These are phyloP conservation scores for Silene conica DNA, from an alignment of 148 eudicot species.

Conservation along the genomic window DNA sequence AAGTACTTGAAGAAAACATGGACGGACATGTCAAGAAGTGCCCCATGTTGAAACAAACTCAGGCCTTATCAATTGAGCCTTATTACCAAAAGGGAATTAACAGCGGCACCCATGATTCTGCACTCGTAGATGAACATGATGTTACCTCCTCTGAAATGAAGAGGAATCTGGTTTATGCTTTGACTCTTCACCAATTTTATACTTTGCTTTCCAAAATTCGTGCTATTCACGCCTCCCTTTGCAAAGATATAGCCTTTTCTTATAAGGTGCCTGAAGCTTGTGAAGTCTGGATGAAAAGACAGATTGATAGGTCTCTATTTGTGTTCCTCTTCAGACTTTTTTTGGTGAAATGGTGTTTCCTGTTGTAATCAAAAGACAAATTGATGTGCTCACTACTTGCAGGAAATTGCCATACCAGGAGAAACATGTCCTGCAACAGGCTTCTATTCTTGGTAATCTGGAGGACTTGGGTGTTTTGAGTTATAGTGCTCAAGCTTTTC, in stretches of 20 bases:
- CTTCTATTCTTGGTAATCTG: slow-evolving; percentile 85
- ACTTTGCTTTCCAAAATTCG: slow-evolving; percentile 52
- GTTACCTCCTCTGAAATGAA: slow-evolving; percentile 57
- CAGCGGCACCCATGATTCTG: slow-evolving; percentile 34
- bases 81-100: slow-evolving; percentile 70
- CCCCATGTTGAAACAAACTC: slow-evolving; percentile 59
- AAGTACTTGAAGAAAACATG: slow-evolving; percentile 63
- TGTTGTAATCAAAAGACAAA: not conserved
- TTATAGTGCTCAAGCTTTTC: slow-evolving; percentile 9
- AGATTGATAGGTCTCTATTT: slow-evolving; percentile 47
- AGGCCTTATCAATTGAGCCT: slow-evolving; percentile 45
- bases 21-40: slow-evolving; percentile 60
- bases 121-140: slow-evolving; percentile 21
- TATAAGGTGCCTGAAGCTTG: slow-evolving; percentile 61
- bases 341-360: not conserved
- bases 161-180: slow-evolving; percentile 51
- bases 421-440: slow-evolving; percentile 91
- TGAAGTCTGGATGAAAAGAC: slow-evolving; percentile 53
- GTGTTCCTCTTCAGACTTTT: not conserved
- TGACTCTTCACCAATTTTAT: slow-evolving; percentile 33
- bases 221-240: slow-evolving; percentile 46
- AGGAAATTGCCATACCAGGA: slow-evolving; percentile 89
- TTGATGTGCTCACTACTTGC: slow-evolving; percentile 8
- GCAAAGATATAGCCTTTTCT: slow-evolving; percentile 47
- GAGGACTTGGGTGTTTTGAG: slow-evolving; percentile 64